Conservation (phyloP, 1,284 basidiomycete species). For the Ganoderma resinaceum region DNA sequence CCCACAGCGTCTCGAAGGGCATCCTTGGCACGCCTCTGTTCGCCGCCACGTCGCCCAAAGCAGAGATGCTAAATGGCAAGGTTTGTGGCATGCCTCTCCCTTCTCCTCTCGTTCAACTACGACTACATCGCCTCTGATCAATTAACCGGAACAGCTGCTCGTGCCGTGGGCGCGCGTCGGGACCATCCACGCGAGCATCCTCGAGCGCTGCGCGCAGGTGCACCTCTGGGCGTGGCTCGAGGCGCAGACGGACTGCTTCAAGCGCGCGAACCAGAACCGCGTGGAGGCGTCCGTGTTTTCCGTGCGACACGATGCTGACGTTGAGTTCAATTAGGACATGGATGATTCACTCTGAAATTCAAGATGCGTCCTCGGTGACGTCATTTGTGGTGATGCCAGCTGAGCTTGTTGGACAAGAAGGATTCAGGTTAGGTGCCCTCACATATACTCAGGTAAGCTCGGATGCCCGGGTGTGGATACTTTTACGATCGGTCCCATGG, state of each 20-base stretch:
- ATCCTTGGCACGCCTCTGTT: constrained; percentile 39
- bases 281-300: too few species aligned
- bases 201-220: too few species aligned
- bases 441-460: too few species aligned
- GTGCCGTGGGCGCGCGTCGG: constrained; percentile 45
- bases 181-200: constrained; percentile 3
- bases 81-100: constrained; percentile 17
- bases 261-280: background rate
- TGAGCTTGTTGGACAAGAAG: background rate
- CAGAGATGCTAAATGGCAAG: constrained; percentile 35
- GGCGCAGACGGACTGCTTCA: constrained; percentile 27
- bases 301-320: background rate
- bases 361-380: background rate
- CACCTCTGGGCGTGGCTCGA: constrained; percentile 26
- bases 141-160: constrained; percentile 33
- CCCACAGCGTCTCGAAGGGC: constrained; percentile 22
- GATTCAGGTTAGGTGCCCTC: too few species aligned
- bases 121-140: background rate
- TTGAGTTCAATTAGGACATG: background rate
- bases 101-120: too few species aligned
- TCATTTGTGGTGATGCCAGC: background rate
- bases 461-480: too few species aligned
- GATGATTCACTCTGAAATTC: background rate
- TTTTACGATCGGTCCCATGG: too few species aligned
- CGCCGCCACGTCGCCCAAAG: constrained; percentile 39